Evolutionary conservation across 1,284 basidiomycete genomes (phyloP), one percentile per base, ranked within the genome.

Genomic region (Ceratobasidium sp.): DNA sequence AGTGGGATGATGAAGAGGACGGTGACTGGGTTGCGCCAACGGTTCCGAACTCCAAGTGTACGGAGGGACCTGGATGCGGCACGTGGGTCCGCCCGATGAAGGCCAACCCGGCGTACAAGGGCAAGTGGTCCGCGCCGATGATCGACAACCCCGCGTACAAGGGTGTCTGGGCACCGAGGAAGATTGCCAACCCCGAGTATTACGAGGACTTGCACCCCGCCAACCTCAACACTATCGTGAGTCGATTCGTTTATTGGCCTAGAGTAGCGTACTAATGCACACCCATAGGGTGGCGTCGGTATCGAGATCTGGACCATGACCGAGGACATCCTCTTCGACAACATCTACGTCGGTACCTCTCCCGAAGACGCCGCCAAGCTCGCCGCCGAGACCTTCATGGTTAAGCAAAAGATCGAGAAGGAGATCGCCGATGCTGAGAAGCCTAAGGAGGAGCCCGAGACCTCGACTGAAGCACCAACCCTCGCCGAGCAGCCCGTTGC

Each of bases 1-100:
- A 99, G 84, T 99, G 98, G 98, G 96, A 98, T 81, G 94, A 99
- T 79, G 98, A 98, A 83, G 97, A 99, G 83, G 97, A 99, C 80
- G 98, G 98, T 83, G 97, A 98, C 81, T 99, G 96, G 95, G 88
- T 98, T 76, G 89, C 96, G 13, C 96, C 97, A 34, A 89, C 89
- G 76, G 86, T 99, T 74, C 85, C 88, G 77, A 98, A 98, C 88
- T 93, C 96, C 79, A 92, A 91, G 82, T 98, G 96, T 81, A 87
- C 90, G 78, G 92, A 91, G 75, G 95, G 90, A 75, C 89, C 95
- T 79, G 98, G 98, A 58, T 99, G 98, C 80, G 98, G 98, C 81
- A 89, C 92, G 81, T 98, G 95, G 95, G 90, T 0, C 76, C 91
- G 91, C 74, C 96, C 96, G 59, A 88, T 85, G 86, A 96, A 95